A percentile compares a stretch with the other conserved stretches of the same genome.
phyloP scores from a whole-genome alignment of 306 rosid genomes.

The Cucumis hystrix region DNA sequence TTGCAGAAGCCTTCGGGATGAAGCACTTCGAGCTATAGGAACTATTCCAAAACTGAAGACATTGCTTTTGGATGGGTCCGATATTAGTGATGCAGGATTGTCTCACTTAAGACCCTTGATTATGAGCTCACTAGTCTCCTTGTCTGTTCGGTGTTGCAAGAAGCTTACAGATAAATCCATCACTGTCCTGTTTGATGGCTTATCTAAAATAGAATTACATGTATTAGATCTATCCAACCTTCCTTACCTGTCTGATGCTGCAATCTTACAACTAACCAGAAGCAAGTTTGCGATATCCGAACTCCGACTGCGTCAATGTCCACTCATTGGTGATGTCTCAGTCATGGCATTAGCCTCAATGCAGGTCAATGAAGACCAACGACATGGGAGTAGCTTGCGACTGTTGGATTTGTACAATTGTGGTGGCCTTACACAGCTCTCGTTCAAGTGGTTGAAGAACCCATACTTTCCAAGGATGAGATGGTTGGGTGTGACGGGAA shows the following conservation, averaged over 20 bases:
- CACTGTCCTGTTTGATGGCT: slow-evolving; percentile 53
- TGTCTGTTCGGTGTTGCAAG: slow-evolving; percentile 89
- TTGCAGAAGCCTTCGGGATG: slow-evolving; percentile 84
- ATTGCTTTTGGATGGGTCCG: slow-evolving; percentile 65
- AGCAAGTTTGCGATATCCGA: slow-evolving; percentile 48
- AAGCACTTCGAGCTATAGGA: slow-evolving; percentile 54
- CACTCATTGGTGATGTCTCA: slow-evolving; percentile 64
- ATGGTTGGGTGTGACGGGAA: slow-evolving; percentile 85
- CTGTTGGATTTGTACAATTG: slow-evolving; percentile 77
- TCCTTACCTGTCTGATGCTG: slow-evolving; percentile 72
- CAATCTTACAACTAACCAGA: slow-evolving; percentile 45
- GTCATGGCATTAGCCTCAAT: slow-evolving; percentile 89
- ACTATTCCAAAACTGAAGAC: slow-evolving; percentile 43
- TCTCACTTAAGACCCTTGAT: slow-evolving; percentile 45
- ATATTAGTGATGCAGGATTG: slow-evolving; percentile 65
- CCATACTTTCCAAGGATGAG: slow-evolving; percentile 91
- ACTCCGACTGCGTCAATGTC: slow-evolving; percentile 78
- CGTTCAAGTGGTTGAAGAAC: slow-evolving; percentile 79
- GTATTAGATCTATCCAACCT: slow-evolving; percentile 85
- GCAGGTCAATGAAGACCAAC: slow-evolving; percentile 57
- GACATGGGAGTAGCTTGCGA: slow-evolving; percentile 59
- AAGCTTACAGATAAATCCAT: slow-evolving; percentile 82
- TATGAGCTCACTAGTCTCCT: slow-evolving; percentile 37
- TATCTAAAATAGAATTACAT: slow-evolving; percentile 36
- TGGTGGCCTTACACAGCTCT: slow-evolving; percentile 67